Evolutionary conservation across 345 rosid genomes (phyloP).

Genomic region (Alliaria petiolata): DNA sequence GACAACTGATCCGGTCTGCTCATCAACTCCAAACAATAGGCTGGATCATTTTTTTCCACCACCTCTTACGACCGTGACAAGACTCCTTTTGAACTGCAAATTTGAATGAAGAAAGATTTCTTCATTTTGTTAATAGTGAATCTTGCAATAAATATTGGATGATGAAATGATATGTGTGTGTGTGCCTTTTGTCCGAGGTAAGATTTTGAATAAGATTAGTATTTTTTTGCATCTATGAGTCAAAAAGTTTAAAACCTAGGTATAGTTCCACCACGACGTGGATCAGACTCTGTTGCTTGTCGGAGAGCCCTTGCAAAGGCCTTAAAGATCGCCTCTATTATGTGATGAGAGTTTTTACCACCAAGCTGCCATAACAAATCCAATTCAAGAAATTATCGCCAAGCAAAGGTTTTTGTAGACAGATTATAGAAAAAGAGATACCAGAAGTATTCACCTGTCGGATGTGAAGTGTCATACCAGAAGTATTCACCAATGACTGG

Average conservation of each 20-base stretch:
- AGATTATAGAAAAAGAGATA: not conserved
- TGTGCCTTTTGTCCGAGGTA: not conserved
- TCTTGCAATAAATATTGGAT: not conserved
- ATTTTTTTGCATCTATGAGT: not conserved
- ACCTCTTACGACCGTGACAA: constrained; percentile 48
- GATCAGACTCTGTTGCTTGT: constrained; percentile 81
- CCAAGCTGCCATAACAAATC: constrained; percentile 52
- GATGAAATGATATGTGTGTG: not conserved
- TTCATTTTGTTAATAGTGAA: no score
- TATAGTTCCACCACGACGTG: constrained; percentile 71
- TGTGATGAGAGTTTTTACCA: constrained; percentile 89
- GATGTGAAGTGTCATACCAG: constrained; percentile 97
- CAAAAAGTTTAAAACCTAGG: constrained; percentile 56
- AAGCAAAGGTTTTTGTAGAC: not conserved
- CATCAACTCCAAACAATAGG: not conserved
- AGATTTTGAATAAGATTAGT: not conserved
- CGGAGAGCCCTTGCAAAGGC: constrained; percentile 97
- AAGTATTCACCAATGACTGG: constrained; percentile 86
- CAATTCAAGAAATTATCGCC: no score
- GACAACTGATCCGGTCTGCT: not conserved
- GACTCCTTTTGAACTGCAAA: no score
- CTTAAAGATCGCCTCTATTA: constrained; percentile 93
- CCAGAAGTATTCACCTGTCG: no score
- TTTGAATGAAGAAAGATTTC: not conserved
- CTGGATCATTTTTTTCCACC: no score